phyloP scores from a whole-genome alignment of 495 filamentous ascomycete species.

The Neurospora sp. region DNA sequence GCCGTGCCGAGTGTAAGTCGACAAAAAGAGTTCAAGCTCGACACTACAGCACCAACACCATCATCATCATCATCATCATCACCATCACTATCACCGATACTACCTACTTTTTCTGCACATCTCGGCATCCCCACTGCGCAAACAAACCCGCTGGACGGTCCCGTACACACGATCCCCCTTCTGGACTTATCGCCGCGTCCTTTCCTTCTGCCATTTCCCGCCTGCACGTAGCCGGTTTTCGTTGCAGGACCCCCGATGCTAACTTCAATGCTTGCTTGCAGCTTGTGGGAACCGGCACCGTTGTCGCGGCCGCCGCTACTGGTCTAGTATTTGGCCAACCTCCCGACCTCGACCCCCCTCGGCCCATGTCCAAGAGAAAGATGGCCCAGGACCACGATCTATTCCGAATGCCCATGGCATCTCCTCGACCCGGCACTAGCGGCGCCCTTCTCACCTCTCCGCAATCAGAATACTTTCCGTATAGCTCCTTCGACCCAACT shows the following conservation, averaged over 20 bases:
- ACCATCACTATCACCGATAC: background rate
- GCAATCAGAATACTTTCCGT: slow-evolving; percentile 24
- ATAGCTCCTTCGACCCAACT: slow-evolving; percentile 20
- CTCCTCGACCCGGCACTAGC: slow-evolving; percentile 33
- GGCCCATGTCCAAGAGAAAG: slow-evolving; percentile 28
- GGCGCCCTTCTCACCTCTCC: slow-evolving; percentile 18
- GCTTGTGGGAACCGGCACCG: slow-evolving; percentile 49
- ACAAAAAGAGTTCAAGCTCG: slow-evolving; percentile 1
- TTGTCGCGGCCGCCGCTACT: slow-evolving; percentile 48
- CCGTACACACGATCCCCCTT: background rate
- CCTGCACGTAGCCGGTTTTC: slow-evolving; percentile 8
- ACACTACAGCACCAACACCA: background rate
- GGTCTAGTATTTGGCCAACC: slow-evolving; percentile 45
- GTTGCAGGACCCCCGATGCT: slow-evolving; percentile 2
- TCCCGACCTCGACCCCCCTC: slow-evolving; percentile 22
- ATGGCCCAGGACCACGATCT: slow-evolving; percentile 31
- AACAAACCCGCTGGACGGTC: background rate
- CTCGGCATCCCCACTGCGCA: background rate
- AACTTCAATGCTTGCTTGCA: slow-evolving; percentile 15
- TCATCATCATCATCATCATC: background rate
- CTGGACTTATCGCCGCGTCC: background rate
- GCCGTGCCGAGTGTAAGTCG: slow-evolving; percentile 54
- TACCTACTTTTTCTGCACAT: background rate
- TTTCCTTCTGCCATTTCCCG: background rate
- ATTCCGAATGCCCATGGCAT: slow-evolving; percentile 21